Evolutionary conservation across 805 yeast species (phyloP).

Genomic region (Ascoidea asiatica): DNA sequence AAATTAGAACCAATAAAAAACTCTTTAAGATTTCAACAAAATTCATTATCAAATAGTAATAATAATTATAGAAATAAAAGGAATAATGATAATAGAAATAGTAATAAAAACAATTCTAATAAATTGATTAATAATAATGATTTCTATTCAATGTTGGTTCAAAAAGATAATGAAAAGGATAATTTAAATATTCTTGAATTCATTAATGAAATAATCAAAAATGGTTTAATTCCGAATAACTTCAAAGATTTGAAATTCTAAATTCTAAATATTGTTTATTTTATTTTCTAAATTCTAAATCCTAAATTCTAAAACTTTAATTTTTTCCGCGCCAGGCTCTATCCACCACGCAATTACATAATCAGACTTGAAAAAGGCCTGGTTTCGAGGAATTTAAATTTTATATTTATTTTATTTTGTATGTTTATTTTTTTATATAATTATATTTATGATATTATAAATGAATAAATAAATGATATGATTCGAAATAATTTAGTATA

Average conservation of each 20-base stretch:
- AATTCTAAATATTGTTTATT: too few relatives aligned
- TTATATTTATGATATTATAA: too few relatives aligned
- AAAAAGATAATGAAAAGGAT: background rate
- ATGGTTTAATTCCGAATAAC: background rate
- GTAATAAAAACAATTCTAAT: too few relatives aligned
- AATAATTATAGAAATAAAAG: background rate
- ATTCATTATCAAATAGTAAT: too few relatives aligned
- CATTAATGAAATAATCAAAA: background rate
- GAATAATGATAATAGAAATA: too few relatives aligned
- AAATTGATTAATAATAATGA: background rate
- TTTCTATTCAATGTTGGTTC: background rate
- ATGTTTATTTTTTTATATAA: background rate
- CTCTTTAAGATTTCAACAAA: background rate
- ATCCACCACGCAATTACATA: too few relatives aligned
- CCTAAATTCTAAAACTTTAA: too few relatives aligned
- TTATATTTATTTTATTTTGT: background rate
- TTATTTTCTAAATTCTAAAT: too few relatives aligned
- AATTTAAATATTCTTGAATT: background rate
- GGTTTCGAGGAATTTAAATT: too few relatives aligned
- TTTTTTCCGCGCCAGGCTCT: too few relatives aligned
- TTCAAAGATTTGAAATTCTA: background rate
- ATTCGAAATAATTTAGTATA: background rate
- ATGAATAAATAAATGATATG: too few relatives aligned
- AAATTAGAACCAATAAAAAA: background rate
- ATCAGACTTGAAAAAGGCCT: too few relatives aligned